Conservation (phyloP, 345 rosid genomes). For the Brassica carinata region DNA sequence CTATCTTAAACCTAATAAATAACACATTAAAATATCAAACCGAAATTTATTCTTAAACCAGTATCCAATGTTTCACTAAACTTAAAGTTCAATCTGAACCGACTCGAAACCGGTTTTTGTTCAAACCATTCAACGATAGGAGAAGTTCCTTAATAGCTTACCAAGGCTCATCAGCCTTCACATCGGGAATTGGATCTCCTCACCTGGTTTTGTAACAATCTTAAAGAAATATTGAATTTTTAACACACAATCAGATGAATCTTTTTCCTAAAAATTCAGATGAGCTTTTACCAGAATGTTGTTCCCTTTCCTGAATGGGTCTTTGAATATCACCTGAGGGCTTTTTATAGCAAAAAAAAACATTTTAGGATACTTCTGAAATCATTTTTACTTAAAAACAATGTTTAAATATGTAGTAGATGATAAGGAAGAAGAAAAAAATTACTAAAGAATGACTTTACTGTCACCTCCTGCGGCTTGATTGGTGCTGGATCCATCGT, state of each 20-base stretch:
- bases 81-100: neutral
- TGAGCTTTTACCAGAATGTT: constrained; percentile 69
- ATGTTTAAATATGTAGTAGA: too few species aligned
- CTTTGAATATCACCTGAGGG: constrained; percentile 92
- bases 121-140: too few species aligned
- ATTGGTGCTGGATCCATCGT: constrained; percentile 93
- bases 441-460: constrained; percentile 95
- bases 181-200: constrained; percentile 83
- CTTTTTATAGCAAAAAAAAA: constrained; percentile 24
- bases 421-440: neutral
- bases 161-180: constrained; percentile 80
- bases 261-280: neutral
- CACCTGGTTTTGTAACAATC: constrained; percentile 50
- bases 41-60: neutral
- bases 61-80: neutral
- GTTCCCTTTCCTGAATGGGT: constrained; percentile 95
- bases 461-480: constrained; percentile 98
- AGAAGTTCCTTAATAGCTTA: constrained; percentile 21
- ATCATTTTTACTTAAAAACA: neutral
- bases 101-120: too few species aligned
- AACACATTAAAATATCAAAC: neutral
- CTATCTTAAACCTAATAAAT: constrained; percentile 74
- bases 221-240: neutral
- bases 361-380: neutral
- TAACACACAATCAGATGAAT: neutral